Percentiles rank a stretch among this genome's conserved stretches.
Evolutionary conservation across 768 basidiomycete species (phyloP).

Genomic region (Hygrocybe punicea): DNA sequence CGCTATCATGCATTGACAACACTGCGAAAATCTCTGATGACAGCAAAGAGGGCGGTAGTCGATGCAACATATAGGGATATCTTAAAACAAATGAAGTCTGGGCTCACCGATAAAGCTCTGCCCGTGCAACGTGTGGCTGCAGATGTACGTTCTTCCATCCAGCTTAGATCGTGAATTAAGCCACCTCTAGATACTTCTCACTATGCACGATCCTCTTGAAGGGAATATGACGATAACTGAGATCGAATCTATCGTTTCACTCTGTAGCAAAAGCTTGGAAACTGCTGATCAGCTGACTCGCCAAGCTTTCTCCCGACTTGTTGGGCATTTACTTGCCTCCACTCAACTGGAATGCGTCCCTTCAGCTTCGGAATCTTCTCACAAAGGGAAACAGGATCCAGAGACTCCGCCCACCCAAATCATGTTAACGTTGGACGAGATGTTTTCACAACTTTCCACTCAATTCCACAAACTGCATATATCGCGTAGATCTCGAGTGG

Average conservation of each 20-base stretch:
- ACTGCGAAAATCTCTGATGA: constrained; percentile 73
- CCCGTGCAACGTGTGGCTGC: constrained; percentile 83
- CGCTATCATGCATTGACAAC: constrained; percentile 77
- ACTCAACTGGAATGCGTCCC: constrained; percentile 70
- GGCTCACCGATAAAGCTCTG: constrained; percentile 76
- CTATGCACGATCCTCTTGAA: constrained; percentile 56
- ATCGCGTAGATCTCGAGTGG: constrained; percentile 71
- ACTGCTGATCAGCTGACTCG: constrained; percentile 77
- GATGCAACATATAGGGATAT: constrained; percentile 79
- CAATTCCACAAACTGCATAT: constrained; percentile 75
- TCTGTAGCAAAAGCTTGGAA: constrained; percentile 76
- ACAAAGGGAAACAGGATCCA: constrained; percentile 62
- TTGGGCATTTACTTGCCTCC: constrained; percentile 77
- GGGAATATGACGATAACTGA: constrained; percentile 60
- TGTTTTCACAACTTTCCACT: constrained; percentile 74
- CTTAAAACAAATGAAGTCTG: constrained; percentile 73
- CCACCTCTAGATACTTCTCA: constrained; percentile 37
- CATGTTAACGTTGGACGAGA: constrained; percentile 69
- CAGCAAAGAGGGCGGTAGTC: constrained; percentile 79
- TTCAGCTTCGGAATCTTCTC: constrained; percentile 43
- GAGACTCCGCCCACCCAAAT: constrained; percentile 45
- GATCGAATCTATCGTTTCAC: constrained; percentile 67
- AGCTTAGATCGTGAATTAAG: not conserved
- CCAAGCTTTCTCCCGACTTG: constrained; percentile 72
- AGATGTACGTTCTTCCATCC: constrained; percentile 47